Evolutionary conservation across 768 basidiomycete species (phyloP).

Genomic region (Calocera viscosa): DNA sequence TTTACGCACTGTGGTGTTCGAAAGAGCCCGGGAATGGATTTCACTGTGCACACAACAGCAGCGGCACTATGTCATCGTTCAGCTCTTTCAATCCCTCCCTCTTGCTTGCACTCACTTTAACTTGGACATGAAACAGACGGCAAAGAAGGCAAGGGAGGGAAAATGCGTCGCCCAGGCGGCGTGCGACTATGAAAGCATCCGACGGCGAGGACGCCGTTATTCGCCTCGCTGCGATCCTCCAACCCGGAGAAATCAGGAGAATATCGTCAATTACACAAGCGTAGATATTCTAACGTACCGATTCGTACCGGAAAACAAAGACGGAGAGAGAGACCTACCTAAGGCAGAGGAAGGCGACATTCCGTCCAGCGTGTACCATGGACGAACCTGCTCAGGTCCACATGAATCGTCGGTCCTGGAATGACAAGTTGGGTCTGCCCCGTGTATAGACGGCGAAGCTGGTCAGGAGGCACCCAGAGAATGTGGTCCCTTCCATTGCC

Average conservation of each 20-base stretch:
- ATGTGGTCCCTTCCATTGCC: too few relatives aligned
- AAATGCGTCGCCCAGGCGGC: constrained; percentile 33
- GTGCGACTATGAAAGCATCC: constrained; percentile 31
- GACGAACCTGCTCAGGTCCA: too few relatives aligned
- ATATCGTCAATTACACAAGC: constrained; percentile 13
- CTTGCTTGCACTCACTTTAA: background rate
- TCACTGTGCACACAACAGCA: background rate
- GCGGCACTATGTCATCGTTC: background rate
- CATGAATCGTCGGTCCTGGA: too few relatives aligned
- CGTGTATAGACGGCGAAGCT: too few relatives aligned
- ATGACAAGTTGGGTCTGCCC: too few relatives aligned
- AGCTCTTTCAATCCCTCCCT: background rate
- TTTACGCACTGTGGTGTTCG: background rate
- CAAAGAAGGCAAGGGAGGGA: background rate
- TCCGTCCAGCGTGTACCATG: too few relatives aligned
- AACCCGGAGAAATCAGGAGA: constrained; percentile 44
- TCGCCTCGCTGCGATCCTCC: constrained; percentile 39
- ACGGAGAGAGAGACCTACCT: too few relatives aligned
- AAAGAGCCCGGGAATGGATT: too few relatives aligned
- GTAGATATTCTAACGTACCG: too few relatives aligned
- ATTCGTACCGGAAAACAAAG: too few relatives aligned
- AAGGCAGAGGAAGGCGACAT: too few relatives aligned
- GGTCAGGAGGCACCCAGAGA: too few relatives aligned
- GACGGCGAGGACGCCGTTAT: constrained; percentile 45
- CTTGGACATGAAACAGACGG: background rate